Base-by-base conservation (phyloP, 148 eudicot genomes). In the Silene uniflora region DNA sequence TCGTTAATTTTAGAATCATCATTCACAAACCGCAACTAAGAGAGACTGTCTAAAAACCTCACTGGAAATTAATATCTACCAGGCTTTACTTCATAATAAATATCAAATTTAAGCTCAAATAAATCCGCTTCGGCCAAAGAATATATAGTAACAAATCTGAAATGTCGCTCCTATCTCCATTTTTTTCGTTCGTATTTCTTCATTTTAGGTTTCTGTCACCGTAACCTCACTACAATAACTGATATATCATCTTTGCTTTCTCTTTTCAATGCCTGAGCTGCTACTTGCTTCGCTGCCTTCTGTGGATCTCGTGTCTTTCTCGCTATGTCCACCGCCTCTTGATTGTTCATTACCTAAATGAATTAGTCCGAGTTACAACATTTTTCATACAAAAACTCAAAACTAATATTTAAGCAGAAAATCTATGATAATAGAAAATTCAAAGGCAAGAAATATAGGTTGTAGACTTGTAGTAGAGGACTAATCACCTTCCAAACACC, bases 401-500 rank as follows among this genome's bases (percentile, higher is more conserved):
- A 39, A 13, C 3, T 52, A 52, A 52, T 16, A 47, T 47, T 12
- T n/a, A 2, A 49, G 55, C 55, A 12, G 17, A 35, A 39, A 21
- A 35, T 35, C 4, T 35, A 35, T 29, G 32, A 4, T 29, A 29
- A 29, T 29, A 29, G 32, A 29, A 1, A 29, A 1, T 29, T 29
- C 32, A 29, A 29, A 1, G 32, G 32, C 2, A 29, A 29, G 4
- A 29, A 29, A 29, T 29, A 29, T 29, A 75, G n/a, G n/a, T n/a
- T n/a, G n/a, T n/a, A n/a, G n/a, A n/a, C n/a, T n/a, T n/a, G n/a
- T n/a, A n/a, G n/a, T n/a, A n/a, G n/a, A n/a, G n/a, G n/a, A n/a
- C n/a, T n/a, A n/a, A 46, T 81, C 75, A 90, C 93, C 91, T 90
- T 90, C 94, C 94, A 90, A 49, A 90, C 76, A 72, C 94, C 94